A percentile compares a stretch with the other conserved stretches of the same genome.
Conservation (phyloP, 2,329 filamentous ascomycete genomes). For the Cladobotryum protrusum region DNA sequence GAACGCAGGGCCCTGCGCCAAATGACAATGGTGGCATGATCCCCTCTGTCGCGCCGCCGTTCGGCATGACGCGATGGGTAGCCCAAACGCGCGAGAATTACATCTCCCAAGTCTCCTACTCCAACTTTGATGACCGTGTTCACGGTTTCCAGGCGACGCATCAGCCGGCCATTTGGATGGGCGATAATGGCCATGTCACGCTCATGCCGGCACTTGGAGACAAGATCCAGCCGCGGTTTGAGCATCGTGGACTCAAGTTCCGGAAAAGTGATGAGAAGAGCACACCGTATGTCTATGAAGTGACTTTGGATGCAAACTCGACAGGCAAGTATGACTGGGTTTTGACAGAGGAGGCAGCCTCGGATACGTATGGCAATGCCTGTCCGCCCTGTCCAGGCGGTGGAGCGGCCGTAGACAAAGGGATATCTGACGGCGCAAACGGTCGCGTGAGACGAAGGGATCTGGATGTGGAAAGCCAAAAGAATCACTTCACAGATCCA, state of each 20-base stretch:
- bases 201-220: conserved; percentile 33
- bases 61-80: conserved; percentile 48
- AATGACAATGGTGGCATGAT: conserved; percentile 32
- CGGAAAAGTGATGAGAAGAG: conserved; percentile 36
- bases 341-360: conserved; percentile 25
- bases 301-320: conserved; percentile 33
- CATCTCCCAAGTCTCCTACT: conserved; percentile 43
- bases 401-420: conserved; percentile 5
- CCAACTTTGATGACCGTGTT: conserved; percentile 35
- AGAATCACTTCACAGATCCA: conserved; percentile 1
- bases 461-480: too few relatives aligned
- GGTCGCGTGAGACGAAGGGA: conserved; percentile 24
- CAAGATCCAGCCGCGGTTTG: conserved; percentile 27
- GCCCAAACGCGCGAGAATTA: conserved; percentile 43
- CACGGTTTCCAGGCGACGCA: conserved; percentile 46
- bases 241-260: conserved; percentile 35
- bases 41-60: conserved; percentile 32
- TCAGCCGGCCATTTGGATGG: conserved; percentile 49
- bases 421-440: conserved; percentile 32
- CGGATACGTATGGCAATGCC: conserved; percentile 33
- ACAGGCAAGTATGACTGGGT: conserved; percentile 27
- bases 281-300: conserved; percentile 41
- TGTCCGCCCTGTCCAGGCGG: conserved; percentile 30
- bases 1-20: conserved; percentile 25
- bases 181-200: conserved; percentile 40